Percentiles rank a stretch among this genome's conserved stretches.
Evolutionary conservation across 495 filamentous ascomycete genomes (phyloP).

Genomic region (Xylaria sp.): DNA sequence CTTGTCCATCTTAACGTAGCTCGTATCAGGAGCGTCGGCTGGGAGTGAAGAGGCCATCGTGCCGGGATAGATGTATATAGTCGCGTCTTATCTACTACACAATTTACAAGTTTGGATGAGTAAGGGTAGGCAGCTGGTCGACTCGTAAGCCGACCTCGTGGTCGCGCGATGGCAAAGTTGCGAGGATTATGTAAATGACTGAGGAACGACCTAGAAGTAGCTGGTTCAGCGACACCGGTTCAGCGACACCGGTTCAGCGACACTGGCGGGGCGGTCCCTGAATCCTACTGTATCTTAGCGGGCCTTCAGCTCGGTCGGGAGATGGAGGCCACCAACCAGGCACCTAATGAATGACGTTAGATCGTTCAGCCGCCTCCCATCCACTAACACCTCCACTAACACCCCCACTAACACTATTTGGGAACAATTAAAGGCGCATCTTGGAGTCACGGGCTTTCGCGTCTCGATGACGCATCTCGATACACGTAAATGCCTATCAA

Average conservation of each 20-base stretch:
- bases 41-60: slow-evolving; percentile 42
- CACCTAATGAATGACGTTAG: slow-evolving; percentile 7
- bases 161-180: slow-evolving; percentile 31
- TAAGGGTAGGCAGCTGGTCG: slow-evolving; percentile 31
- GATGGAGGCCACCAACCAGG: not conserved
- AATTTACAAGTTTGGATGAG: not conserved
- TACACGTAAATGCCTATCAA: not conserved
- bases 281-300: slow-evolving; percentile 3
- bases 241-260: slow-evolving; percentile 24
- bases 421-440: slow-evolving; percentile 24
- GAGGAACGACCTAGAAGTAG: slow-evolving; percentile 40
- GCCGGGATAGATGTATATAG: slow-evolving; percentile 4
- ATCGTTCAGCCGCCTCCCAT: not conserved
- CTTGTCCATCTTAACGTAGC: slow-evolving; percentile 56
- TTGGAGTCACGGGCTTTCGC: slow-evolving; percentile 41
- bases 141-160: slow-evolving; percentile 36
- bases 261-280: not conserved
- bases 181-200: slow-evolving; percentile 37
- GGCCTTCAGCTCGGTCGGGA: not conserved
- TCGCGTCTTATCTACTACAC: slow-evolving; percentile 26
- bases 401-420: slow-evolving; percentile 9
- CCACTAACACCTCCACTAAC: no score
- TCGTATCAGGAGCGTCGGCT: slow-evolving; percentile 46
- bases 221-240: slow-evolving; percentile 26
- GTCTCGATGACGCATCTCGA: slow-evolving; percentile 38